phyloP scores from a whole-genome alignment of 2,329 filamentous ascomycete genomes.

The Drechslerella coelobrocha region DNA sequence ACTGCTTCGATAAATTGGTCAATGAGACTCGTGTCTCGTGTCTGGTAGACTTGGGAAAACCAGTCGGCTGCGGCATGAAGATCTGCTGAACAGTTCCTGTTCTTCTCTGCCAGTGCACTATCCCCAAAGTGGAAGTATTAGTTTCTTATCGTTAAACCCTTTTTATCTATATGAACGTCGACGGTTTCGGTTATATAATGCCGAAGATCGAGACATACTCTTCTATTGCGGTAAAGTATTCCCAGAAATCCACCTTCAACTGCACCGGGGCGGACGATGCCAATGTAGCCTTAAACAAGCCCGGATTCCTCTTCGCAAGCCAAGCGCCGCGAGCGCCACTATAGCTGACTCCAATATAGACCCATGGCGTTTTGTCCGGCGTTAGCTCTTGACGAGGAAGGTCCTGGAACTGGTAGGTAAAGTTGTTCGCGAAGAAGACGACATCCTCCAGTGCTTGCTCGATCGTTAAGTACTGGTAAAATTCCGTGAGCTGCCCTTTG shows the following conservation, averaged over 20 bases:
- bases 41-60: conserved; percentile 50
- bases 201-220: conserved; percentile 39
- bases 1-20: conserved; percentile 56
- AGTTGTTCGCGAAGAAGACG: conserved; percentile 58
- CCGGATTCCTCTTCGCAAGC: conserved; percentile 53
- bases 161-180: too few species aligned
- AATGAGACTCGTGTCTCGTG: conserved; percentile 56
- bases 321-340: conserved; percentile 53
- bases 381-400: conserved; percentile 54
- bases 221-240: conserved; percentile 59
- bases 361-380: conserved; percentile 46
- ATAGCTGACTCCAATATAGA: conserved; percentile 52
- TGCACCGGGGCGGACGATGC: conserved; percentile 55
- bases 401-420: conserved; percentile 55
- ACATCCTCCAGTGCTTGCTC: conserved; percentile 60
- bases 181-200: neutral
- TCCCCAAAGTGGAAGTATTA: neutral
- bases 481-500: conserved; percentile 56
- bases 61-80: conserved; percentile 46
- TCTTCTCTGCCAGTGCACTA: conserved; percentile 25
- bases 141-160: conserved; percentile 2
- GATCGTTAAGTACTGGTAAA: conserved; percentile 58
- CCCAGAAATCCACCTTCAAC: conserved; percentile 57
- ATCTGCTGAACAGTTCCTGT: conserved; percentile 51
- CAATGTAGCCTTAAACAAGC: conserved; percentile 52